A percentile compares a stretch with the other conserved stretches of the same genome.
Conservation (phyloP, 1,284 basidiomycete species). For the Inonotus hispidus region DNA sequence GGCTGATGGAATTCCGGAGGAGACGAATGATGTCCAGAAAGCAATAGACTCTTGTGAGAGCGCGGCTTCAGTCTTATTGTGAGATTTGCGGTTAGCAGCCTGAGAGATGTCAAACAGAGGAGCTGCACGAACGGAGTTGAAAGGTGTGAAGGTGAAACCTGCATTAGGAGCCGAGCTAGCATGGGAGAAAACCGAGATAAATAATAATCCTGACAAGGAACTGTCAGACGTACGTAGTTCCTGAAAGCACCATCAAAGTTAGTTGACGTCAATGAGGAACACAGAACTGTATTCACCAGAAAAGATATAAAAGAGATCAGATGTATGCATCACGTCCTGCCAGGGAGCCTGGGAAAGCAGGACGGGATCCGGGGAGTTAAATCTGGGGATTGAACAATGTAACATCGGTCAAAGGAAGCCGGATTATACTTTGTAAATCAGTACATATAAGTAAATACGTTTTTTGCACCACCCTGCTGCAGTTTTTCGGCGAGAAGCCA, state of each 20-base stretch:
- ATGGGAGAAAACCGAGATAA: conserved; percentile 12
- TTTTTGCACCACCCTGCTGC: conserved; percentile 27
- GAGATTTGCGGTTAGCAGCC: background rate
- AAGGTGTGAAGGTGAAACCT: conserved; percentile 34
- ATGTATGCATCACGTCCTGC: conserved; percentile 39
- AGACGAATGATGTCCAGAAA: conserved; percentile 42
- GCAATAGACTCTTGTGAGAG: conserved; percentile 38
- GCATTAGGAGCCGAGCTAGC: conserved; percentile 22
- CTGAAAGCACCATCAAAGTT: conserved; percentile 18
- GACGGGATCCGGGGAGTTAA: conserved; percentile 35
- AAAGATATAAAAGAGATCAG: conserved; percentile 41
- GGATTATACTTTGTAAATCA: background rate
- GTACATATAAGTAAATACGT: conserved; percentile 30
- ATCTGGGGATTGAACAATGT: background rate
- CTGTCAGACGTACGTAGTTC: conserved; percentile 30
- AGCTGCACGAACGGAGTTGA: conserved; percentile 37
- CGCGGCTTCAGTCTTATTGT: conserved; percentile 33
- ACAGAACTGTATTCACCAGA: conserved; percentile 28
- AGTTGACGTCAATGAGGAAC: background rate
- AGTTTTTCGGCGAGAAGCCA: conserved; percentile 34
- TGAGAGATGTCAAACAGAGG: conserved; percentile 23
- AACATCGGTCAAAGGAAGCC: background rate
- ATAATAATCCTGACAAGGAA: no score
- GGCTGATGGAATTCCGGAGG: conserved; percentile 32
- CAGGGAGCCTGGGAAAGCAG: conserved; percentile 33